Conservation (phyloP, 257 asterid species). For the Schizonepeta tenuifolia region DNA sequence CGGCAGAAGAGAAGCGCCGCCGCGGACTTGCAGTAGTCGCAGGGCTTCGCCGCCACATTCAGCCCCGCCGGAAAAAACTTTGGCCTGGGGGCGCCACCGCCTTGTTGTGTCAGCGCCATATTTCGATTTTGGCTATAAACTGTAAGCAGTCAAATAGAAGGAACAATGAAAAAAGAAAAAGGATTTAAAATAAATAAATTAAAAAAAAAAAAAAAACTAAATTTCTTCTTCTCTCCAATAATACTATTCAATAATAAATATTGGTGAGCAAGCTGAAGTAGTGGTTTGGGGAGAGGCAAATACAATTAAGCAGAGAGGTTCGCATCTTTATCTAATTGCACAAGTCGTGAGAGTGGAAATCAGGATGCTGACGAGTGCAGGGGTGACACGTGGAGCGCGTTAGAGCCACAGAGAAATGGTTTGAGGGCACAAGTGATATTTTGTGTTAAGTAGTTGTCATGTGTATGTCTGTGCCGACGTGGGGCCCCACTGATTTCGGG, state of each 20-base stretch:
- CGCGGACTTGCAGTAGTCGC: constrained; percentile 70
- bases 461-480: constrained; percentile 87
- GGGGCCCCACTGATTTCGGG: constrained; percentile 46
- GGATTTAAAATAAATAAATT: no score
- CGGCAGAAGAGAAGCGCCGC: constrained; percentile 79
- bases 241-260: no score
- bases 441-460: constrained; percentile 55
- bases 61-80: constrained; percentile 49
- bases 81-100: constrained; percentile 31
- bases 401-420: constrained; percentile 50
- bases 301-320: constrained; percentile 23
- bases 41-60: constrained; percentile 53
- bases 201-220: no score
- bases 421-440: constrained; percentile 50
- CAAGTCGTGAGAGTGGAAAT: constrained; percentile 44
- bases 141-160: not conserved
- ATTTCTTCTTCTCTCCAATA: not conserved
- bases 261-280: constrained; percentile 40
- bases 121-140: not conserved
- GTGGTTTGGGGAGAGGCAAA: constrained; percentile 39
- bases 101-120: constrained; percentile 35
- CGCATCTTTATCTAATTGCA: constrained; percentile 40
- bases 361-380: constrained; percentile 39
- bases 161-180: not conserved
- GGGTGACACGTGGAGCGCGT: constrained; percentile 62